Evolutionary conservation across 768 basidiomycete species (phyloP), one percentile per base, ranked within the genome.

Genomic region (Agrocybe chaxingu): DNA sequence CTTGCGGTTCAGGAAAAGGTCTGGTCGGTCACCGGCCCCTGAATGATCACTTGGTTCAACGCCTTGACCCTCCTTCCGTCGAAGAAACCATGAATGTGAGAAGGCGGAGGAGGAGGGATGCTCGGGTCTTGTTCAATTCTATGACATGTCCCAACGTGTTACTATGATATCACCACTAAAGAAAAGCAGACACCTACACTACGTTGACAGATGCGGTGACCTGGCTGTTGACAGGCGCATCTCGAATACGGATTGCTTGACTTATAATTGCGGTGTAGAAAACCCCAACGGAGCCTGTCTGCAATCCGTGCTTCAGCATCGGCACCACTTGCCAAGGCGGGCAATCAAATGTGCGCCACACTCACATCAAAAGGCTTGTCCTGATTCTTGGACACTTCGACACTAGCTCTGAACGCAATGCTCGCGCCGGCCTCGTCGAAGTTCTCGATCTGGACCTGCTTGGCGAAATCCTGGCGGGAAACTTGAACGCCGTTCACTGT

Each of bases 401-500:
- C 67, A 3, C 63, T 51, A 8, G 61, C 62, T 11, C 47, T 49
- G 58, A 66, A 71, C 2, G 57, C 55, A 19, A 73, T 65, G 29
- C 24, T 48, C 1, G 68, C 68, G 43, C 62, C 58, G 0, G 54
- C 55, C 54, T 70, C 68, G 13, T 60, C 52, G 45, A 66, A 62
- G 1, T 56, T 59, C 51, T 62, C 60, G 16, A 57, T 57, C 39
- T 61, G 67, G 31, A 79, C 54, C 43, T 66, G 63, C 43, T 61
- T 37, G 57, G 72, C 68, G 64, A 77, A 79, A 18, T 69, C 65
- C 0, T 67, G 67, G 18, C 73, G 72, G 19, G 71, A 64, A 33
- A 72, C 24, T 10, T 61, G 30, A 19, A 64, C 61, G 12, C 73
- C 77, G 53, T 80, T 80, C 48, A 79, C 59, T 3, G 63, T 67